A percentile compares a stretch with the other conserved stretches of the same genome.
Evolutionary conservation across 164 flowering plant species (phyloP).

Genomic region (Platanus orientalis): DNA sequence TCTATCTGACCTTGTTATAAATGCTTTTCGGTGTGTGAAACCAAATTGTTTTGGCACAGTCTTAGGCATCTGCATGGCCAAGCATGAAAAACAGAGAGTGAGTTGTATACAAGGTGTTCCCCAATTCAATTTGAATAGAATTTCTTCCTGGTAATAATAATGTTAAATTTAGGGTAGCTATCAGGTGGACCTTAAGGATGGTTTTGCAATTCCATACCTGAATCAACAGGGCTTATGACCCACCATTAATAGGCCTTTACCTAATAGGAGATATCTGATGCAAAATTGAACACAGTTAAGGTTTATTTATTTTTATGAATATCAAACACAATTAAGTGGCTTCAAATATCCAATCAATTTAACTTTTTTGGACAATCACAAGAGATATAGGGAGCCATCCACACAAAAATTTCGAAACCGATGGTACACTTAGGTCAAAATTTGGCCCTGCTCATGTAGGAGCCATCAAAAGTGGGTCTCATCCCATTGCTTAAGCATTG

Average conservation of each 20-base stretch:
- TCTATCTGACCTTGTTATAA: constrained; percentile 65
- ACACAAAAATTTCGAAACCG: too few relatives aligned
- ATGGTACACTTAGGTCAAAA: neutral
- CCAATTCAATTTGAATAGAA: neutral
- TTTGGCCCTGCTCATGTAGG: neutral
- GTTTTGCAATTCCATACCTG: neutral
- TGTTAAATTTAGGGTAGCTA: neutral
- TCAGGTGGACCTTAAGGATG: neutral
- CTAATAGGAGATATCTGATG: too few relatives aligned
- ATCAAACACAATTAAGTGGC: too few relatives aligned
- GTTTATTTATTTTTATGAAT: too few relatives aligned
- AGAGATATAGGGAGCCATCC: too few relatives aligned
- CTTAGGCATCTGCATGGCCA: constrained; percentile 26
- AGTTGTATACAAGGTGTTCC: constrained; percentile 12
- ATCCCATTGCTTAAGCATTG: neutral
- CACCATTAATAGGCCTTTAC: neutral
- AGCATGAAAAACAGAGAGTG: constrained; percentile 30
- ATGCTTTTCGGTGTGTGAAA: constrained; percentile 57
- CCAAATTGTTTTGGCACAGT: constrained; percentile 64
- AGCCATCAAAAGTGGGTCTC: neutral
- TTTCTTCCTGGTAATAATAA: neutral
- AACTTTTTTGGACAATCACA: too few relatives aligned
- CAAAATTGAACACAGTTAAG: too few relatives aligned
- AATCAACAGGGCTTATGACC: neutral
- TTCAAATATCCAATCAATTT: too few relatives aligned